Evolutionary conservation across 2,329 filamentous ascomycete species (phyloP).

Genomic region (Leptographium lundbergii): DNA sequence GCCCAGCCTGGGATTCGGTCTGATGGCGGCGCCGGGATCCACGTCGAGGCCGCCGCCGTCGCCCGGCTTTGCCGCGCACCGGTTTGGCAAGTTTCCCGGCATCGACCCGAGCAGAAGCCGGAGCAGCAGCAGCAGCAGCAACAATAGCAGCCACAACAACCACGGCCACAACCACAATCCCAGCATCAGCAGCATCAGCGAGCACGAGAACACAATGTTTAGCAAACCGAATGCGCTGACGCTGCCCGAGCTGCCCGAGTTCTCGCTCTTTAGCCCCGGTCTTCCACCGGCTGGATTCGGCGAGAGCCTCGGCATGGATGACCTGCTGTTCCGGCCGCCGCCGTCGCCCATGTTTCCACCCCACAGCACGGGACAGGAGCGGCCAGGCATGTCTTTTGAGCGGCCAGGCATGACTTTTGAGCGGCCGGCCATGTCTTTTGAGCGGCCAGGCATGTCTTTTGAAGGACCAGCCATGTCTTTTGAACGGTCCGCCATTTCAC

Average conservation of each 20-base stretch:
- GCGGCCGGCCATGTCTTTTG: not conserved
- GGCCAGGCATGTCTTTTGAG: not conserved
- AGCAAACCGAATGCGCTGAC: slow-evolving; percentile 11
- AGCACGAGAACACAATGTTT: slow-evolving; percentile 12
- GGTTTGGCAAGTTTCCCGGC: slow-evolving; percentile 25
- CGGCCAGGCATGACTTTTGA: not conserved
- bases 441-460: not conserved
- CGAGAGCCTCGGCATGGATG: not conserved
- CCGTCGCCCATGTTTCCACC: slow-evolving; percentile 12
- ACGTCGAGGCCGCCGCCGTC: slow-evolving; percentile 13
- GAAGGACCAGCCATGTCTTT: too few relatives aligned
- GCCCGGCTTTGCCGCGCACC: slow-evolving; percentile 29
- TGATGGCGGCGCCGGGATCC: not conserved
- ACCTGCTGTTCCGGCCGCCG: slow-evolving; percentile 18
- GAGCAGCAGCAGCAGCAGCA: slow-evolving; percentile 7
- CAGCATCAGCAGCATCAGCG: not conserved
- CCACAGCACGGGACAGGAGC: slow-evolving; percentile 9
- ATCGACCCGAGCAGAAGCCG: not conserved
- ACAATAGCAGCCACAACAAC: slow-evolving; percentile 1
- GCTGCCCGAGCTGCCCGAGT: not conserved
- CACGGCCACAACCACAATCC: slow-evolving; percentile 8
- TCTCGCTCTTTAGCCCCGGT: not conserved
- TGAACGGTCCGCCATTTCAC: not conserved
- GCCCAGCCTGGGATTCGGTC: not conserved
- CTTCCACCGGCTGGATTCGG: not conserved